A percentile compares a stretch with the other conserved stretches of the same genome.
Evolutionary conservation across 2,329 filamentous ascomycete species (phyloP).

Genomic region (Diplodia intermedia): DNA sequence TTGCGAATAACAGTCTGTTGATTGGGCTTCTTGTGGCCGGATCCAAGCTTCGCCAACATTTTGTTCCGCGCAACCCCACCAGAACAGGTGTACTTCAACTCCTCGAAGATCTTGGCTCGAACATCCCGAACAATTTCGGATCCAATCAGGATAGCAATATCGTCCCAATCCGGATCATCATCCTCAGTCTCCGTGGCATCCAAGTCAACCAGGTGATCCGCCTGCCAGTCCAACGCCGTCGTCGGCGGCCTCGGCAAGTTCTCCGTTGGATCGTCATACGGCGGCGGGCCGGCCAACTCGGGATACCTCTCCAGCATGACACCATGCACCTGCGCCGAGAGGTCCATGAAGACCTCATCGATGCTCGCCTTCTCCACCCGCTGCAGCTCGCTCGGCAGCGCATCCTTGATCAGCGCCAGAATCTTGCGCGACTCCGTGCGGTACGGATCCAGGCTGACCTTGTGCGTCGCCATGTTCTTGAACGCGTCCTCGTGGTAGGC

Average conservation of each 20-base stretch:
- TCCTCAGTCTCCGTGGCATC: constrained; percentile 75
- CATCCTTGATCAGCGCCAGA: constrained; percentile 76
- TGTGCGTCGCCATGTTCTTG: constrained; percentile 82
- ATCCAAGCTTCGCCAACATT: constrained; percentile 92
- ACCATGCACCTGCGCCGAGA: constrained; percentile 82
- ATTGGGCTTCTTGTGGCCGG: constrained; percentile 90
- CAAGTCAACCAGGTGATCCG: constrained; percentile 81
- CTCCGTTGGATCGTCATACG: constrained; percentile 75
- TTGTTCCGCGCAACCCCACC: constrained; percentile 90
- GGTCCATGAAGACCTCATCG: constrained; percentile 93
- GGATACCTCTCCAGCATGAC: constrained; percentile 78
- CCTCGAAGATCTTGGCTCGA: constrained; percentile 70
- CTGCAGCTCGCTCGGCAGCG: constrained; percentile 69
- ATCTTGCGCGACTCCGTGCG: constrained; percentile 84
- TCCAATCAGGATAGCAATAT: constrained; percentile 78
- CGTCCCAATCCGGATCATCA: constrained; percentile 93
- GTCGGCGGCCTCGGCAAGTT: constrained; percentile 74
- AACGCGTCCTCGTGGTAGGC: constrained; percentile 84
- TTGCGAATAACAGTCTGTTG: constrained; percentile 93
- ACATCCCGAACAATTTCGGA: constrained; percentile 86
- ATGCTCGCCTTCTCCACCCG: constrained; percentile 92
- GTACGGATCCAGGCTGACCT: constrained; percentile 94
- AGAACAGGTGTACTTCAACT: constrained; percentile 87
- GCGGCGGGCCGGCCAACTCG: constrained; percentile 70
- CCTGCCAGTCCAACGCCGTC: constrained; percentile 80